Base-by-base conservation (phyloP, 805 yeast species). In the Metschnikowia sp. region DNA sequence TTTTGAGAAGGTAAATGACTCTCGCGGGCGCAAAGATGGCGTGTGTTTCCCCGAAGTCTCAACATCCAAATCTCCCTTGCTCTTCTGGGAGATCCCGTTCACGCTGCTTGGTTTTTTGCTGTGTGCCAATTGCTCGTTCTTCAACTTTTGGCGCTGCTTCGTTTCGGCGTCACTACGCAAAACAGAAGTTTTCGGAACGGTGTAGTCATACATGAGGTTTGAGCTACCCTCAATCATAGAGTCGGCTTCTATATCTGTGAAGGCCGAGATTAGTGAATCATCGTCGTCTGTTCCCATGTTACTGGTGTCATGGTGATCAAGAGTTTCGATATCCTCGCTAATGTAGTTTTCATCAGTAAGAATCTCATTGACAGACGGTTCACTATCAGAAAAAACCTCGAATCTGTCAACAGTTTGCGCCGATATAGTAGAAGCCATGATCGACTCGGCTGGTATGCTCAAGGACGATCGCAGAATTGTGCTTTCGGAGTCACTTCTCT, bases 211-310 rank as follows among this genome's bases (percentile, higher is more conserved):
- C 54, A 56, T 48, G 43, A 53, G 41, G 29, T 42, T 37, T 15
- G 48, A 41, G 26, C 50, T 9, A 65, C 65, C 11, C 63, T 59
- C 70, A 32, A 65, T 51, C n/a, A 68, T 58, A 2, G 74, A 69
- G 34, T 66, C 73, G 4, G 64, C 63, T 41, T 72, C 77, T 10
- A 71, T 66, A 40, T 72, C 77, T 0, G 76, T 73, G 48, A 72
- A 70, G 11, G 74, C 75, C 2, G 76, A 70, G 39, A 73, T 77
- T 7, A 64, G 61, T 0, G 70, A 63, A 4, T 52, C 54, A 13
- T 60, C 68, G 10, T 62, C 68, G 10, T 60, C 59, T 12, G 49
- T 29, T 11, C 38, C 33, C 7, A 32, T 15, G n/a, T 39, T 32
- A 22, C 44, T 45, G 11, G 29, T 38, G 18, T 34, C 44, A 30